These are phyloP conservation scores for Ogataea haglerorum DNA, from an alignment of 805 yeast species.

Conservation along the genomic window DNA sequence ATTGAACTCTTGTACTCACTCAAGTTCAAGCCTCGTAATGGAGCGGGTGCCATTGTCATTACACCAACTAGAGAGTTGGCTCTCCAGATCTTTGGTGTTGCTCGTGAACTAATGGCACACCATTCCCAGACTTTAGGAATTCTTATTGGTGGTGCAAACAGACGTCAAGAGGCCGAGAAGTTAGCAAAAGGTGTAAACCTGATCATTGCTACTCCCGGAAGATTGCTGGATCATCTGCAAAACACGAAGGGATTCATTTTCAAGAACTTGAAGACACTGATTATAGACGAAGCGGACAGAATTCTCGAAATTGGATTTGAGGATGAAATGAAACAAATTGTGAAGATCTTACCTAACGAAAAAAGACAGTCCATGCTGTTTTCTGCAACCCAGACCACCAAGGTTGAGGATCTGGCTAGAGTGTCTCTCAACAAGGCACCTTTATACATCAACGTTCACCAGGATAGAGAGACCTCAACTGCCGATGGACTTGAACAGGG, in stretches of 20 bases:
- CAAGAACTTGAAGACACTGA: conserved; percentile 88
- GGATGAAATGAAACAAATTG: conserved; percentile 97
- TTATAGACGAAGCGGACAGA: conserved; percentile 98
- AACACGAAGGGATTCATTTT: conserved; percentile 92
- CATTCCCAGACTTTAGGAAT: conserved; percentile 95
- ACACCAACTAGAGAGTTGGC: conserved; percentile 98
- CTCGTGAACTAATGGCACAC: conserved; percentile 84
- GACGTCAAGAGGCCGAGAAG: conserved; percentile 97
- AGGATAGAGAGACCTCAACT: conserved; percentile 78
- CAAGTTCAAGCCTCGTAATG: conserved; percentile 95
- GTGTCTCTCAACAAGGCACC: conserved; percentile 95
- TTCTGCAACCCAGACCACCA: conserved; percentile 99
- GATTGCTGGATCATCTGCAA: conserved; percentile 93
- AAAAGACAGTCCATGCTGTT: conserved; percentile 95
- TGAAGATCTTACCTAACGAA: conserved; percentile 86
- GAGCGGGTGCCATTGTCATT: conserved; percentile 93
- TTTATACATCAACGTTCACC: conserved; percentile 86
- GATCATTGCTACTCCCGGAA: conserved; percentile 95
- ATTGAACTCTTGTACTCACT: conserved; percentile 86
- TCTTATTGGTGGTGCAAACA: conserved; percentile 97
- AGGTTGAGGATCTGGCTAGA: conserved; percentile 97
- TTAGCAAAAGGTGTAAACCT: conserved; percentile 89
- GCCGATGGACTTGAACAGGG: conserved; percentile 98
- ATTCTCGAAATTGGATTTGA: conserved; percentile 97
- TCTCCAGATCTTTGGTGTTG: conserved; percentile 95